Evolutionary conservation across 352 stramenopile species (phyloP), one percentile per base, ranked within the genome.

Genomic region (Achlya hypogyna): DNA sequence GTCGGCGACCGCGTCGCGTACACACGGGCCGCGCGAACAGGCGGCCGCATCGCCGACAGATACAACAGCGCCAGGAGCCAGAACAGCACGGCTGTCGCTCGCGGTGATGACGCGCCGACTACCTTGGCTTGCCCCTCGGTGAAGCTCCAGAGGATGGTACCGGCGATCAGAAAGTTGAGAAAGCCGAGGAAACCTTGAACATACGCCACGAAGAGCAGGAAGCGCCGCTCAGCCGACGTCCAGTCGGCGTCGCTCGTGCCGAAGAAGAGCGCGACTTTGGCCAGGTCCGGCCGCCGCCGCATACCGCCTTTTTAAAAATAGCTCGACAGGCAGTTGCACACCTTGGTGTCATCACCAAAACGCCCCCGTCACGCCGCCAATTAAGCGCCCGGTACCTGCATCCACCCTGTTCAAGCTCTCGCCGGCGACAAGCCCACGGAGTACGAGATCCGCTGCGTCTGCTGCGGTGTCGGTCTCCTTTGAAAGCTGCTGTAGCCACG

Each of bases 171-270:
- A 34, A 54, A 54, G 29, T 54, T 54, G 6, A 16, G 6, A 16
- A 54, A 54, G 23, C 49, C 49, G 16, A 54, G 23, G 29, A 34
- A 16, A 14, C 6, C 49, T 16, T 54, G 49, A 54, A 16, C 14
- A 16, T 54, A 54, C 23, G 49, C 49, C 6, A 54, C 49, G 29
- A 6, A 6, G 29, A 54, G 49, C 6, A 54, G 49, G 29, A 54
- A 54, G 6, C 14, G 29, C 6, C 49, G 49, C 49, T 16, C 49
- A 6, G 49, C 6, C 23, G 6, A 16, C 29, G 49, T 54, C 49
- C 49, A 54, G 29, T 54, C 49, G 23, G 49, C 49, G 29, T 54
- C 49, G 14, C 29, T 54, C 29, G 49, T 54, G 49, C 49, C 49
- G 16, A 54, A 54, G 29, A 54, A 54, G 23, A 54, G 6, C 6